phyloP scores from a whole-genome alignment of 495 filamentous ascomycete genomes.

The Podospora conica region DNA sequence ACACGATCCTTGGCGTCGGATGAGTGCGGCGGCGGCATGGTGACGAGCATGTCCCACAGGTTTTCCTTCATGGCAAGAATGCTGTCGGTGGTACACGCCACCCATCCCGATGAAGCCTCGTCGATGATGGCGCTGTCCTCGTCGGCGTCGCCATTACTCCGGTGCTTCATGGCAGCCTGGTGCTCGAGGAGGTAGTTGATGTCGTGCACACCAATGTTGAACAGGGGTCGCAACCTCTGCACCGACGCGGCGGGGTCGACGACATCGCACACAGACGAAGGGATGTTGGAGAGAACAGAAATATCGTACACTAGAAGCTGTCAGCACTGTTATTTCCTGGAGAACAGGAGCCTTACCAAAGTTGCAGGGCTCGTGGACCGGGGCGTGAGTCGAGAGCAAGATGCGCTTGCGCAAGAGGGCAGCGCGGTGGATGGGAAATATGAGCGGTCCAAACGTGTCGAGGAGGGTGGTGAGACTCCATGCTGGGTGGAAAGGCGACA shows the following conservation, averaged over 20 bases:
- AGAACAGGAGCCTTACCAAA: conserved; percentile 55
- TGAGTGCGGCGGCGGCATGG: conserved; percentile 58
- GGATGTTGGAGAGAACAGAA: conserved; percentile 78
- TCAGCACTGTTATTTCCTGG: not conserved
- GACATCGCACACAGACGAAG: conserved; percentile 55
- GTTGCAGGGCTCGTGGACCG: conserved; percentile 78
- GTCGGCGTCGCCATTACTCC: conserved; percentile 18
- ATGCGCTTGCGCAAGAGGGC: conserved; percentile 83
- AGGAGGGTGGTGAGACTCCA: conserved; percentile 70
- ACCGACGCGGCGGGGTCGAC: conserved; percentile 54
- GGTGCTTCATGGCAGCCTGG: conserved; percentile 32
- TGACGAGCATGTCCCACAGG: conserved; percentile 83
- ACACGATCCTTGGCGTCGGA: conserved; percentile 49
- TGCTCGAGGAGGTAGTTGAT: conserved; percentile 68
- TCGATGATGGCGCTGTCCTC: conserved; percentile 20
- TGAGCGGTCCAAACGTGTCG: conserved; percentile 78
- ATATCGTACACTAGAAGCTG: conserved; percentile 74
- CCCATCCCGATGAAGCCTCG: conserved; percentile 64
- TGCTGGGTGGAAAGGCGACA: conserved; percentile 79
- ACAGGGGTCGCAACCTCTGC: conserved; percentile 73
- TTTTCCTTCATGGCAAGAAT: conserved; percentile 76
- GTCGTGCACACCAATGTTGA: conserved; percentile 87
- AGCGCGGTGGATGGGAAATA: conserved; percentile 88
- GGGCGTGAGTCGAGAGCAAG: conserved; percentile 74
- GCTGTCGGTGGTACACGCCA: conserved; percentile 91